Conservation (phyloP, 306 rosid genomes). For the Mucuna pruriens region DNA sequence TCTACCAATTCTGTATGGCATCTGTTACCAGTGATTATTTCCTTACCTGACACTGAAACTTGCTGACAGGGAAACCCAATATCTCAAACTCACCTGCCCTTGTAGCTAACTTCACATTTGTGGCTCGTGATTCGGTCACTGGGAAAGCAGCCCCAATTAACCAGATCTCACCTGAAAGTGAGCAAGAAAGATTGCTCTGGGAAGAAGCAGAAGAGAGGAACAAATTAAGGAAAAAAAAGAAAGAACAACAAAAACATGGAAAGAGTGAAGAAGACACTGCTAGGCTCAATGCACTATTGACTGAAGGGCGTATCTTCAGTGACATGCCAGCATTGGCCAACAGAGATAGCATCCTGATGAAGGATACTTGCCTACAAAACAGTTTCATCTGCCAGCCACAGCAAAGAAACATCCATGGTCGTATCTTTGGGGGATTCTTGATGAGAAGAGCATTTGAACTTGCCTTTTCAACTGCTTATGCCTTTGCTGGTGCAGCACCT, state of each 20-base stretch:
- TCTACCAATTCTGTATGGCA: conserved; percentile 1
- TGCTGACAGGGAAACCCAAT: conserved; percentile 45
- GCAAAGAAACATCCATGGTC: conserved; percentile 85
- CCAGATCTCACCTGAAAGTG: conserved; percentile 68
- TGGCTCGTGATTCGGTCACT: conserved; percentile 75
- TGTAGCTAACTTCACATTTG: conserved; percentile 83
- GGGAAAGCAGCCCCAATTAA: conserved; percentile 75
- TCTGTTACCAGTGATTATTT: not conserved
- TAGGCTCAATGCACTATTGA: conserved; percentile 66
- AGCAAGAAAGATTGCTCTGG: conserved; percentile 68
- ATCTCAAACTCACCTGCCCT: conserved; percentile 60
- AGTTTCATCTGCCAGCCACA: conserved; percentile 93
- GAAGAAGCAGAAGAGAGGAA: conserved; percentile 81
- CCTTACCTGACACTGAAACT: conserved; percentile 33
- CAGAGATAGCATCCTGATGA: conserved; percentile 80
- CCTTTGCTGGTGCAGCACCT: conserved; percentile 85
- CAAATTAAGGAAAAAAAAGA: conserved; percentile 61
- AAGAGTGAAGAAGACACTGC: conserved; percentile 48
- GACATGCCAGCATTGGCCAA: conserved; percentile 94
- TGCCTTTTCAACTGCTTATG: conserved; percentile 81
- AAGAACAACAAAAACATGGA: conserved; percentile 47
- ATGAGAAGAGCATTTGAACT: conserved; percentile 94
- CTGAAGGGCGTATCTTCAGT: conserved; percentile 73
- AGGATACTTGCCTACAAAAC: conserved; percentile 75
- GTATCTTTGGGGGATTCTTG: conserved; percentile 88